Base-by-base conservation (phyloP, 2,329 filamentous ascomycete species). In the Colletotrichum cuscutae region DNA sequence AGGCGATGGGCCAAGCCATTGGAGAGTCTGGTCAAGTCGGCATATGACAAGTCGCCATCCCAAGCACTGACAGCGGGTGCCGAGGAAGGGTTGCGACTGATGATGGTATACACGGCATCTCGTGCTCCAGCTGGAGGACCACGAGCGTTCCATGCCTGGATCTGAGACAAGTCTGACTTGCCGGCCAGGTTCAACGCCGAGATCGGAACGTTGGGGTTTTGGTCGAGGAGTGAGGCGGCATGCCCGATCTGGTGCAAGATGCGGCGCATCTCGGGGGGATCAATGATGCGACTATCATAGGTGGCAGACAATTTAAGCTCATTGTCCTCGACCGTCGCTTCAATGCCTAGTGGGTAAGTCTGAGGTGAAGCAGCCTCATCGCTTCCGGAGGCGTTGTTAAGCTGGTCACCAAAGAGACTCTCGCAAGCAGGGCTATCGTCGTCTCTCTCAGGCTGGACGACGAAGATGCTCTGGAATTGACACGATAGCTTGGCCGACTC, bases 1-100 rank as follows among this genome's bases (percentile, higher is more conserved):
- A 64, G 61, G 30, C 49, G 42, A 13, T 30, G 15, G 28, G 71
- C 71, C 7, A 76, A 49, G 1, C 53, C 24, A 3, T 65, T 66
- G 22, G 76, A 63, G 9, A 64, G 35, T 2, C 35, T 13, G 53
- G 77, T 71, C 1, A 60, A 28, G 8, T 60, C 57, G 28, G 57
- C 26, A 28, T 60, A 26, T 32, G 57, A 35, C 28, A 60, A 24
- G 35, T 42, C 35, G 11, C 57, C 26, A 60, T 60, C 57, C 57
- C 26, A 60, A 1, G 57, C 26, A 60, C 57, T 22, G 15, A 60
- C 26, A 22, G 57, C 57, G 19, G 61, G 42, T 13, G 15, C 37
- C 37, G 26, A 19, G 12, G 52, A 24, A 5, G n/a, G 52, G 24
- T 54, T 54, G 52, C 52, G 52, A 26, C 52, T 3, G 6, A 54